These are phyloP conservation scores for Cladophialophora exuberans DNA, from an alignment of 2,329 filamentous ascomycete species.

Conservation along the genomic window DNA sequence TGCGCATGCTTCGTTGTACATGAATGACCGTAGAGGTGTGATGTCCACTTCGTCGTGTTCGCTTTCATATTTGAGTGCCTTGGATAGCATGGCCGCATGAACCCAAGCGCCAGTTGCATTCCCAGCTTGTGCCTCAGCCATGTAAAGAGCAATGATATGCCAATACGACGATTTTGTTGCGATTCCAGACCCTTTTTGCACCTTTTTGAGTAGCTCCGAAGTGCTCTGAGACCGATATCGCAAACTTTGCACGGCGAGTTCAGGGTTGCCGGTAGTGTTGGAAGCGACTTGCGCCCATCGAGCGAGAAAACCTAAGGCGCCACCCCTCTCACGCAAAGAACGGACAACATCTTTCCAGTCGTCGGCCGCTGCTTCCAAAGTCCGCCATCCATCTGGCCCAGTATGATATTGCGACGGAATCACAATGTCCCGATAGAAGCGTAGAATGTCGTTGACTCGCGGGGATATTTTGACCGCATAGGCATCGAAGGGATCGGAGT, in stretches of 20 bases:
- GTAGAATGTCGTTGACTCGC: slow-evolving; percentile 5
- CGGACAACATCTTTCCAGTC: slow-evolving; percentile 10
- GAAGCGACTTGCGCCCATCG: slow-evolving; percentile 10
- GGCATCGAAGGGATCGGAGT: slow-evolving; percentile 9
- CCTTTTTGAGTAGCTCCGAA: slow-evolving; percentile 1
- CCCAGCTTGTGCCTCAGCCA: slow-evolving; percentile 13
- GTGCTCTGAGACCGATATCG: slow-evolving; percentile 5
- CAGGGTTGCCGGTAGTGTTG: not conserved
- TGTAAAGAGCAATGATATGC: slow-evolving; percentile 7
- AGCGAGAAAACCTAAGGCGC: slow-evolving; percentile 5
- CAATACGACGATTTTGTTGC: slow-evolving; percentile 1
- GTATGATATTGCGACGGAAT: slow-evolving; percentile 9
- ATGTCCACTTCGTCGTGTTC: slow-evolving; percentile 6
- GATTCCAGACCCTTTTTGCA: slow-evolving; percentile 1
- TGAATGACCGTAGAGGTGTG: slow-evolving; percentile 9
- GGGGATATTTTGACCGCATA: slow-evolving; percentile 1
- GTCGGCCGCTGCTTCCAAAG: slow-evolving; percentile 3
- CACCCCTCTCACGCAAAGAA: slow-evolving; percentile 4
- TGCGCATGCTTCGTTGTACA: slow-evolving; percentile 15
- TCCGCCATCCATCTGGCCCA: slow-evolving; percentile 1
- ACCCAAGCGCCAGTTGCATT: slow-evolving; percentile 3
- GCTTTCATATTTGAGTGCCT: slow-evolving; percentile 5
- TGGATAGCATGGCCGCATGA: slow-evolving; percentile 5
- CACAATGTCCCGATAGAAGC: slow-evolving; percentile 14
- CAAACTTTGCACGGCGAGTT: not conserved